A percentile compares a stretch with the other conserved stretches of the same genome.
Evolutionary conservation across 163 green algal genomes (phyloP).

Genomic region (Chlamydomonas reinhardtii): DNA sequence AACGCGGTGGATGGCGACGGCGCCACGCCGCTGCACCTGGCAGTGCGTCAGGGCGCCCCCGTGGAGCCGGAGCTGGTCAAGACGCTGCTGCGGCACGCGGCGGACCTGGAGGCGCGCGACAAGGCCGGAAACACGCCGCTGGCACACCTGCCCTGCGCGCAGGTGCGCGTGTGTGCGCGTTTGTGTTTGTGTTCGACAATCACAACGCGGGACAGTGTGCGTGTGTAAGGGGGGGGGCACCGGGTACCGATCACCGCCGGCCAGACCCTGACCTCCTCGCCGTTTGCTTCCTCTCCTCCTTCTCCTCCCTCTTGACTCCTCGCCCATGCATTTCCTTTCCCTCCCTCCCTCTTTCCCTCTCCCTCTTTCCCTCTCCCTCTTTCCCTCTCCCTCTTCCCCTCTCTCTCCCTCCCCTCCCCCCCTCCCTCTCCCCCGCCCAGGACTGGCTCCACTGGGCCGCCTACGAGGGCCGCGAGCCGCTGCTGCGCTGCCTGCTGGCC

Average conservation of each 20-base stretch:
- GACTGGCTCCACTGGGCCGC: conserved; percentile 52
- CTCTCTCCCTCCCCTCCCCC: not conserved
- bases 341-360: not conserved
- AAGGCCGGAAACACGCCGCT: conserved; percentile 13
- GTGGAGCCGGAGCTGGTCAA: conserved; percentile 55
- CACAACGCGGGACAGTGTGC: too few relatives aligned
- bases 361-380: too few relatives aligned
- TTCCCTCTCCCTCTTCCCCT: not conserved
- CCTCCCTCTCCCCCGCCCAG: not conserved
- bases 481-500: conserved; percentile 41
- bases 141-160: conserved; percentile 30
- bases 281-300: not conserved
- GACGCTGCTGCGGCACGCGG: conserved; percentile 43
- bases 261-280: too few relatives aligned
- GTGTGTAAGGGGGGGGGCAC: too few relatives aligned
- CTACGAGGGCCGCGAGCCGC: conserved; percentile 33
- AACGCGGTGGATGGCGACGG: conserved; percentile 35
- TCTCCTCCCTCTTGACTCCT: not conserved
- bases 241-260: too few relatives aligned
- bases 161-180: conserved; percentile 11
- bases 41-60: conserved; percentile 19
- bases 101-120: conserved; percentile 28
- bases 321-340: too few relatives aligned
- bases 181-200: too few relatives aligned
- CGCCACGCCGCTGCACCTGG: conserved; percentile 51